Percentiles rank a stretch among this genome's conserved stretches.
Evolutionary conservation across 2,329 filamentous ascomycete genomes (phyloP).

Genomic region (Tolypocladium ophioglossoides): DNA sequence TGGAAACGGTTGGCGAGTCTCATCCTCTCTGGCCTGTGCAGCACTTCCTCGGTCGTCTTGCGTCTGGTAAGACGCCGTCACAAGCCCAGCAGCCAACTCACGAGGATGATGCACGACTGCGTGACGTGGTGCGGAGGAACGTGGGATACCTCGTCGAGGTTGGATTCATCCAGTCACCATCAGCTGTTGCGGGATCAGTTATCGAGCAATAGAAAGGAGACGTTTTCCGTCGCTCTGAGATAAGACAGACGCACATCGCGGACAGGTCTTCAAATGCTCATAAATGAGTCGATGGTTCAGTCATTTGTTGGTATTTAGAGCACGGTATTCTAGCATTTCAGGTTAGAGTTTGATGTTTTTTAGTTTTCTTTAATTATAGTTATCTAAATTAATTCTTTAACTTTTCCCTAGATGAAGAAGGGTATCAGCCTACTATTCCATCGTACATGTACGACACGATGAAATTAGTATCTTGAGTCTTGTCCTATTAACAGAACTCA

Average conservation of each 20-base stretch:
- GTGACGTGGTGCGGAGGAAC: conserved; percentile 5
- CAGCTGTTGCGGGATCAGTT: neutral
- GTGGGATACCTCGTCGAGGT: conserved; percentile 6
- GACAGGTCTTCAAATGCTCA: no score
- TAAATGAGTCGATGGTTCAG: no score
- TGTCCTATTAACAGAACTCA: no score
- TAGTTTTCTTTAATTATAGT: no score
- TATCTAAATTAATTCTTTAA: no score
- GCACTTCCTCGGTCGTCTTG: conserved; percentile 9
- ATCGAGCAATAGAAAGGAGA: neutral
- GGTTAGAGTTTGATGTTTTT: no score
- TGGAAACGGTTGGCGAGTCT: conserved; percentile 4
- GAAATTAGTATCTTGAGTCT: no score
- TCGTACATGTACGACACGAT: no score
- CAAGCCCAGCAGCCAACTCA: neutral
- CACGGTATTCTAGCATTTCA: no score
- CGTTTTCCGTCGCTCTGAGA: neutral
- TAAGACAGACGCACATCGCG: neutral
- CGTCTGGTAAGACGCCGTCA: neutral
- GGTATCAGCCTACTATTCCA: no score
- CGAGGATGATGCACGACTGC: neutral
- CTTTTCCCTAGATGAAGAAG: no score
- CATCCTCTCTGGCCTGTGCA: conserved; percentile 16
- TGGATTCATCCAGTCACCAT: conserved; percentile 25
- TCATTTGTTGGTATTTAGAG: no score